Conservation (phyloP, 495 filamentous ascomycete genomes). For the Xylaria acuta region DNA sequence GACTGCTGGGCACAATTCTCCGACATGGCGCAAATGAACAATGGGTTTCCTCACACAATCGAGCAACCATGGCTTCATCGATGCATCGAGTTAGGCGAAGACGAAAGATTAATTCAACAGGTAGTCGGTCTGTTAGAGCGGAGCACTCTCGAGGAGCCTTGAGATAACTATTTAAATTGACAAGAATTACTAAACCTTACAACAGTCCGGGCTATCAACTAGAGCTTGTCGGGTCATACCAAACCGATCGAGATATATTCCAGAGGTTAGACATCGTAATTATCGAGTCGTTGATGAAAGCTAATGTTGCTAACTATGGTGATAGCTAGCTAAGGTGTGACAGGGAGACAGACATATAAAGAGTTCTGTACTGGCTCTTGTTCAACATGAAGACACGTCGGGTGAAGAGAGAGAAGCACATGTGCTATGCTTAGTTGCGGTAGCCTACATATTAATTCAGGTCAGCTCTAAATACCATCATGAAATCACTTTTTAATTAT, state of each 20-base stretch:
- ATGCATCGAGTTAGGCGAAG: conserved; percentile 35
- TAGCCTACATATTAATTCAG: background rate
- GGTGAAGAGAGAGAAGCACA: background rate
- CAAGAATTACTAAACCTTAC: background rate
- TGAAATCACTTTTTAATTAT: background rate
- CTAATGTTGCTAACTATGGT: background rate
- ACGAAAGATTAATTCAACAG: conserved; percentile 30
- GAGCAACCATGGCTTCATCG: conserved; percentile 39
- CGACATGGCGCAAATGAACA: conserved; percentile 8
- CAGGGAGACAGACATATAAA: too few relatives aligned
- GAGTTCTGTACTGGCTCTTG: background rate
- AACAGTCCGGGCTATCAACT: background rate
- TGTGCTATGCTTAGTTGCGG: background rate
- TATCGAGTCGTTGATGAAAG: background rate
- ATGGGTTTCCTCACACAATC: conserved; percentile 37
- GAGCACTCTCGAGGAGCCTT: conserved; percentile 25
- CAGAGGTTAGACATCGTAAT: background rate
- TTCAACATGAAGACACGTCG: background rate
- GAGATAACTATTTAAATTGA: background rate
- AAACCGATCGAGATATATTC: background rate
- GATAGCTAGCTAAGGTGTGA: background rate
- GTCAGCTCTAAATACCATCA: background rate
- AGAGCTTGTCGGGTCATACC: background rate
- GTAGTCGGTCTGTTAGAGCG: conserved; percentile 34
- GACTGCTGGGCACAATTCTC: conserved; percentile 30